Base-by-base conservation (phyloP, 1,284 basidiomycete species). In the Apiotrichum mycotoxinovorans region DNA sequence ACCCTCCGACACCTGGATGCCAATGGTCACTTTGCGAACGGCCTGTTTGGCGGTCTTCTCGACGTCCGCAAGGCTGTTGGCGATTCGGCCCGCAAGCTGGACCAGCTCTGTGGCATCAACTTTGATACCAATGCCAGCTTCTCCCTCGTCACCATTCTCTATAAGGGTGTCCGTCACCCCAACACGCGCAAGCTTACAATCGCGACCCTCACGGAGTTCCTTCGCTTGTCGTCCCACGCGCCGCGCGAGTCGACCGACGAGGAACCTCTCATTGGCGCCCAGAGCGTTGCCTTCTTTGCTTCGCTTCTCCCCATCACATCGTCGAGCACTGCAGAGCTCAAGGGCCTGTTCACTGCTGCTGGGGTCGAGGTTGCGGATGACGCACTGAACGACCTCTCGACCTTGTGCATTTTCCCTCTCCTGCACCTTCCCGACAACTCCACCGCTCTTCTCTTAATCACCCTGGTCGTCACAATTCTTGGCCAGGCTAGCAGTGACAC, bases 111-210 rank as follows among this genome's bases (percentile, higher is more conserved):
- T 40, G 83, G 84, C 25, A 76, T 94, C 27, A 89, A 87, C 1
- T 92, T 92, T 76, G 86, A 88, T 41, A 81, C 83, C 1, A 87
- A 82, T 72, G 87, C 91, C 72, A 88, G 87, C 15, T 90, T 93
- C 72, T 86, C 88, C 8, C 78, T 94, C 15, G 85, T 89, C 0
- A 82, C 88, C 0, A 83, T 90, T 61, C 83, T 94, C 54, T 89
- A 91, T 82, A 91, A 92, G 70, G 91, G 91, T 23, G 77, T 91
- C 52, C 84, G 91, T 37, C 85, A 87, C 66, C 81, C 83, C 4
- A 79, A 80, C 4, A 81, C 90, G 55, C 82, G 79, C 53, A 83
- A 66, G 35, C 56, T 66, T 17, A 66, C 73, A 4, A 60, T 72
- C 43, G 66, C 70, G 47, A 61, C 60, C 1, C 38, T 70, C 43